A percentile compares a stretch with the other conserved stretches of the same genome.
Conservation (phyloP, 2,329 filamentous ascomycete genomes). For the Arachnomyces sp. region DNA sequence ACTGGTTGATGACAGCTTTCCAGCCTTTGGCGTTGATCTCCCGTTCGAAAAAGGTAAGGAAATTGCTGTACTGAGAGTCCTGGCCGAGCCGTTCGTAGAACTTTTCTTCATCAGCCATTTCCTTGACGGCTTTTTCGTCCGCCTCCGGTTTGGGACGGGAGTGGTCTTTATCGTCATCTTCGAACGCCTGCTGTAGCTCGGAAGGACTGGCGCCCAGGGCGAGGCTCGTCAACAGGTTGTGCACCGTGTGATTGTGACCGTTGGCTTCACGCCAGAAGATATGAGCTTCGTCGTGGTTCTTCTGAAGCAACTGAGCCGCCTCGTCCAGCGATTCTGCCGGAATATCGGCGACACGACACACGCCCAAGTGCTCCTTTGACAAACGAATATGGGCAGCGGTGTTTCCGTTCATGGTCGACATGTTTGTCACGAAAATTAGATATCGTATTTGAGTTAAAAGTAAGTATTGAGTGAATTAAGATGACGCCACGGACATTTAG, state of each 20-base stretch:
- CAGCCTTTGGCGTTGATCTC: slow-evolving; percentile 57
- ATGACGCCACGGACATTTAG: too few relatives aligned
- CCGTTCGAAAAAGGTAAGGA: slow-evolving; percentile 60
- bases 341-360: too few relatives aligned
- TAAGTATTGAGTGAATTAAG: too few relatives aligned
- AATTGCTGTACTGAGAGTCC: slow-evolving; percentile 56
- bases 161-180: slow-evolving; percentile 15
- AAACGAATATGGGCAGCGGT: too few relatives aligned
- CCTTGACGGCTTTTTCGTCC: slow-evolving; percentile 13
- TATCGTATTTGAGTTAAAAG: too few relatives aligned
- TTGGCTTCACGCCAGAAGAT: slow-evolving; percentile 22
- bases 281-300: slow-evolving; percentile 25
- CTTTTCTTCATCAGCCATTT: slow-evolving; percentile 11
- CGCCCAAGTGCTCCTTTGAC: too few relatives aligned
- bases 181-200: slow-evolving; percentile 19
- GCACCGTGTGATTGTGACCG: slow-evolving; percentile 24
- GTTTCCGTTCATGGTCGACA: too few relatives aligned
- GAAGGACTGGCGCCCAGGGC: slow-evolving; percentile 21
- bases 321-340: slow-evolving; percentile 4
- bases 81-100: slow-evolving; percentile 44
- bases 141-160: slow-evolving; percentile 20
- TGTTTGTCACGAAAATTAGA: too few relatives aligned
- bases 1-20: slow-evolving; percentile 52
- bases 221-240: slow-evolving; percentile 22
- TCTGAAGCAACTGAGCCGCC: slow-evolving; percentile 18